Evolutionary conservation across 179 eudicot genomes (phyloP).

Genomic region (Silene coronaria): DNA sequence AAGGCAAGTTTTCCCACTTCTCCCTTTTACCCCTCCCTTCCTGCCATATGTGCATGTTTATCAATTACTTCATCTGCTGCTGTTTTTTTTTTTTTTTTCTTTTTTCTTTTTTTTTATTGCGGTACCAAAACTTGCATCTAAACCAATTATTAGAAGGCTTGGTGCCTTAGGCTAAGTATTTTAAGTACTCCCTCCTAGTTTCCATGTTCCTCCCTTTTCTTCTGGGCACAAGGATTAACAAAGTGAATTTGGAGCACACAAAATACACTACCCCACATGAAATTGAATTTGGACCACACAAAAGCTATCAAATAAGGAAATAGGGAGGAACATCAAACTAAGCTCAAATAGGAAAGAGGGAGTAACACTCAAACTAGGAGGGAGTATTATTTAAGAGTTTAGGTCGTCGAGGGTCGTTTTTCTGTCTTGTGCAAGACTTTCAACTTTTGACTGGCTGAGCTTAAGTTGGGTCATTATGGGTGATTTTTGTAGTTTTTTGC

Average conservation of each 20-base stretch:
- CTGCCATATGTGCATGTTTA: neutral
- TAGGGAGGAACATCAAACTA: no score
- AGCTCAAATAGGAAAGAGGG: no score
- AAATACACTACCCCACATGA: no score
- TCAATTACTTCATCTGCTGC: neutral
- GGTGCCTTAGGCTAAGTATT: neutral
- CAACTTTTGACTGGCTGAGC: neutral
- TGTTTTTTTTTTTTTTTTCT: neutral
- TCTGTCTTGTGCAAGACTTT: neutral
- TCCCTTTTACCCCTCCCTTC: neutral
- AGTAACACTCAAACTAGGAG: no score
- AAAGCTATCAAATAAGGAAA: no score
- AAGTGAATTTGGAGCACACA: no score
- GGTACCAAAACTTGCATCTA: neutral
- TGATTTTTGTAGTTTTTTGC: neutral
- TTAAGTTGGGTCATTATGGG: neutral
- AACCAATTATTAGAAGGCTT: neutral
- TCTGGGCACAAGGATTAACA: no score
- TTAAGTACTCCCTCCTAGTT: no score
- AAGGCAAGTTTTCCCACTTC: constrained; percentile 47
- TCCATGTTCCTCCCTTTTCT: no score
- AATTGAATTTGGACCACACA: no score
- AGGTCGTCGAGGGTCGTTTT: neutral
- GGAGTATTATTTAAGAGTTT: neutral
- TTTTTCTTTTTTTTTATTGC: neutral